A percentile compares a stretch with the other conserved stretches of the same genome.
These are phyloP conservation scores for Lactarius deliciosus DNA, from an alignment of 768 basidiomycete species.

Conservation along the genomic window DNA sequence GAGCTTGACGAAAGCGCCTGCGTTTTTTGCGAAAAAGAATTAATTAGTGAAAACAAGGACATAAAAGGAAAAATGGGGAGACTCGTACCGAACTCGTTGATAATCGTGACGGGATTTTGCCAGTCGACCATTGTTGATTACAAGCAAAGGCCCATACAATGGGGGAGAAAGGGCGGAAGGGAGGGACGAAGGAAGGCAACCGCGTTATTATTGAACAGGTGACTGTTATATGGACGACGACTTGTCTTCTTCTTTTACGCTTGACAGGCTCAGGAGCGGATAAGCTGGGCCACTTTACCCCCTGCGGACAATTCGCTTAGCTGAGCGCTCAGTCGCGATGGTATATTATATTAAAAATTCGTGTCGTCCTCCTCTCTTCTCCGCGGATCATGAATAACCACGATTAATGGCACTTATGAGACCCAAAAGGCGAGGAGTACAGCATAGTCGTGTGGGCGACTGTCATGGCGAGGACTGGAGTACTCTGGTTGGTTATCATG, in stretches of 20 bases:
- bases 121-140: conserved; percentile 26
- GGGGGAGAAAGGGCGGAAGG: background rate
- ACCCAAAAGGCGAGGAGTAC: background rate
- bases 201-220: background rate
- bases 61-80: background rate
- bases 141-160: background rate
- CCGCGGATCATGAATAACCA: background rate
- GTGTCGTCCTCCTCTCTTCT: background rate
- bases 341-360: background rate
- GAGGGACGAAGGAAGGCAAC: background rate
- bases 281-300: background rate
- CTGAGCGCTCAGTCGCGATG: background rate
- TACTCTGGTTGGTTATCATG: background rate
- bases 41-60: no score
- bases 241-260: background rate
- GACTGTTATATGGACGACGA: background rate
- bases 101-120: conserved; percentile 17
- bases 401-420: background rate
- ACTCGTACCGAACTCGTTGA: conserved; percentile 15
- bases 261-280: background rate
- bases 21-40: background rate
- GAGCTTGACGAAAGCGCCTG: conserved; percentile 25
- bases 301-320: background rate
- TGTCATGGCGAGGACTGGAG: background rate
- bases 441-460: background rate